Conservation (phyloP, 2,329 filamentous ascomycete species). For the Exophiala mesophila region DNA sequence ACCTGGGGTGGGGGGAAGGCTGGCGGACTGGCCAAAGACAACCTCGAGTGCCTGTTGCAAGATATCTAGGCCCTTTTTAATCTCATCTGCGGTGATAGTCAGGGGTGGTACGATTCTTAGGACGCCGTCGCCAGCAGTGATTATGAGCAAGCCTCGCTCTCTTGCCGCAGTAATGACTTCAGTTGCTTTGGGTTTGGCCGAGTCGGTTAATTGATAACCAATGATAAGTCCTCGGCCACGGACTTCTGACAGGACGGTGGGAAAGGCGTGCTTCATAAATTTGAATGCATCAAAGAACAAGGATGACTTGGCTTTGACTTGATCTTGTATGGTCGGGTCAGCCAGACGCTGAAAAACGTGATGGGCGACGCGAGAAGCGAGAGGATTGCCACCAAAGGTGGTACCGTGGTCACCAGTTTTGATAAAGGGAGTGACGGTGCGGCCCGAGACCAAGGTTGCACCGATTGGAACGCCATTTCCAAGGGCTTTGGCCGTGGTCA, state of each 20-base stretch:
- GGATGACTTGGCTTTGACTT: conserved; percentile 63
- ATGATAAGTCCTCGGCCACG: conserved; percentile 81
- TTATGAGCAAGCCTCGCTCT: conserved; percentile 81
- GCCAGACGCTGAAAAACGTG: conserved; percentile 76
- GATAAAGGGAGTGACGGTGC: conserved; percentile 62
- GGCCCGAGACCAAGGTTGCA: conserved; percentile 64
- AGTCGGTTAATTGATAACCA: conserved; percentile 73
- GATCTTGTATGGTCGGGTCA: conserved; percentile 62
- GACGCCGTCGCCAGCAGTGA: conserved; percentile 89
- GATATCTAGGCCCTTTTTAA: conserved; percentile 70
- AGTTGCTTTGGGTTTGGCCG: conserved; percentile 49
- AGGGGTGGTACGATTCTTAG: conserved; percentile 86
- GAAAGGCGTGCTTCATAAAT: conserved; percentile 56
- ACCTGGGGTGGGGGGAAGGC: conserved; percentile 37
- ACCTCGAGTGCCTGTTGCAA: conserved; percentile 62
- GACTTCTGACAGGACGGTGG: conserved; percentile 69
- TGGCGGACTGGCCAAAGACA: conserved; percentile 43
- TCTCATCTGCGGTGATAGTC: conserved; percentile 73
- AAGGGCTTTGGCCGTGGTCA: conserved; percentile 92
- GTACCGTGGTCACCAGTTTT: conserved; percentile 83
- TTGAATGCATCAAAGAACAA: conserved; percentile 57
- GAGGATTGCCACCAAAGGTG: conserved; percentile 88
- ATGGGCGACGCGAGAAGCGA: conserved; percentile 78
- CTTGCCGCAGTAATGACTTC: conserved; percentile 76
- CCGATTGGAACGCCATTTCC: conserved; percentile 96